Conservation (phyloP, 1,139 yeast species). For the Suhomyces kunorum region DNA sequence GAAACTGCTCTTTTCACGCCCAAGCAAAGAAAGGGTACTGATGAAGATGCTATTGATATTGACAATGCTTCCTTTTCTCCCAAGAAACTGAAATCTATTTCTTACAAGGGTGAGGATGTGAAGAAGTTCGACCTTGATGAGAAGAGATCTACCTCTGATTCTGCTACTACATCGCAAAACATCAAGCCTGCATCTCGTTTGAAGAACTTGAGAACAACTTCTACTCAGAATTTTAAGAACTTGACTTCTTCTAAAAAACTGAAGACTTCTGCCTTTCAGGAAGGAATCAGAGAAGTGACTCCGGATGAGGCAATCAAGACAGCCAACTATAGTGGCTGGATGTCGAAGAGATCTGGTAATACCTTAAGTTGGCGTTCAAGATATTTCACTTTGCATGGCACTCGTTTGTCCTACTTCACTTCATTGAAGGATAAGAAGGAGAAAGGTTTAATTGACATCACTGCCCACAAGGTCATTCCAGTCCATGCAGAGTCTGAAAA, state of each 20-base stretch:
- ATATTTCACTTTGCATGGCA: slow-evolving; percentile 87
- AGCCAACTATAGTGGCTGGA: slow-evolving; percentile 89
- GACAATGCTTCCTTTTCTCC: slow-evolving; percentile 39
- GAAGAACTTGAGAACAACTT: slow-evolving; percentile 45
- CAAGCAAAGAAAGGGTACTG: slow-evolving; percentile 14
- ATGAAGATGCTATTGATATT: slow-evolving; percentile 26
- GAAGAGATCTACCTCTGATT: slow-evolving; percentile 38
- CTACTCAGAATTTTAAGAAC: slow-evolving; percentile 47
- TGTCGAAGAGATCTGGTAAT: slow-evolving; percentile 84
- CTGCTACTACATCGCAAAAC: slow-evolving; percentile 17
- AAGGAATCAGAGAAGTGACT: slow-evolving; percentile 76
- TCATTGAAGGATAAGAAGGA: slow-evolving; percentile 80
- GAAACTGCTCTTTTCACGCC: slow-evolving; percentile 18
- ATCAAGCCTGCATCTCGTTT: slow-evolving; percentile 29
- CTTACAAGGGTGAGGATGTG: slow-evolving; percentile 19
- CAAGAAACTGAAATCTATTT: slow-evolving; percentile 34
- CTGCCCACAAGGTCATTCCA: slow-evolving; percentile 87
- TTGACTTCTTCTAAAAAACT: slow-evolving; percentile 50
- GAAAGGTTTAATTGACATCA: slow-evolving; percentile 90
- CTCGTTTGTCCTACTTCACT: slow-evolving; percentile 84
- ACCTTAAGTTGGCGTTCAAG: slow-evolving; percentile 91
- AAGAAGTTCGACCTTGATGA: slow-evolving; percentile 26
- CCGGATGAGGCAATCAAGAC: slow-evolving; percentile 78
- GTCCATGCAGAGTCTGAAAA: slow-evolving; percentile 53
- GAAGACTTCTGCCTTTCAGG: slow-evolving; percentile 90